A percentile compares a stretch with the other conserved stretches of the same genome.
Conservation (phyloP, 257 asterid genomes). For the Primulina tabacum region DNA sequence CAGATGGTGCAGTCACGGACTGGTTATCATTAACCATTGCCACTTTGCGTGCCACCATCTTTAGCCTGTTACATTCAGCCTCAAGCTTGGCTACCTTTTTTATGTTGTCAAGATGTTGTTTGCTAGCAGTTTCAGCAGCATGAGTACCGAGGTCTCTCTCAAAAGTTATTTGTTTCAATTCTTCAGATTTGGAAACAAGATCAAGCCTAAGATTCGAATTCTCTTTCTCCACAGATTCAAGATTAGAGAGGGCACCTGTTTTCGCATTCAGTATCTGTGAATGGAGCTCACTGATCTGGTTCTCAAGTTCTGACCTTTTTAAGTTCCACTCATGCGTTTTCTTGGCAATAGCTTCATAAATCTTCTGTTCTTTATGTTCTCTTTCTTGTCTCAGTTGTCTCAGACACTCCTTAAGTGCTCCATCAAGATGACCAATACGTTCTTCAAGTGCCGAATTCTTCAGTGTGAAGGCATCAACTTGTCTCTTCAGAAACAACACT, state of each 20-base stretch:
- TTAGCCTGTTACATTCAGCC: slow-evolving; percentile 73
- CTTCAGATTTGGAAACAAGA: slow-evolving; percentile 46
- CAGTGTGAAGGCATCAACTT: slow-evolving; percentile 51
- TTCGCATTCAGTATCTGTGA: slow-evolving; percentile 43
- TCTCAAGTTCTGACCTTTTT: slow-evolving; percentile 50
- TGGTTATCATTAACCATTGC: slow-evolving; percentile 31
- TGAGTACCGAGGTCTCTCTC: slow-evolving; percentile 61
- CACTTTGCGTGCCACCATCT: slow-evolving; percentile 44
- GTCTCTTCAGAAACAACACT: slow-evolving; percentile 57
- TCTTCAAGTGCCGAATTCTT: slow-evolving; percentile 67
- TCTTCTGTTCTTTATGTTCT: slow-evolving; percentile 70
- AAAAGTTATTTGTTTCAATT: slow-evolving; percentile 36
- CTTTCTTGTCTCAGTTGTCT: slow-evolving; percentile 81
- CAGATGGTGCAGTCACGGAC: slow-evolving; percentile 46
- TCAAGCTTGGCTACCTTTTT: slow-evolving; percentile 63
- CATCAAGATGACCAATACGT: slow-evolving; percentile 69
- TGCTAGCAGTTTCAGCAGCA: slow-evolving; percentile 82
- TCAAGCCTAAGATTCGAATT: slow-evolving; percentile 50
- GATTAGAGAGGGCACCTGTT: slow-evolving; percentile 43
- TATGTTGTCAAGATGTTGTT: slow-evolving; percentile 64
- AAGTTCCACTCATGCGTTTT: slow-evolving; percentile 52
- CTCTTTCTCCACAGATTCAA: slow-evolving; percentile 61
- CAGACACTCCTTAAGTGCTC: slow-evolving; percentile 88
- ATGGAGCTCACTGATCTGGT: slow-evolving; percentile 49
- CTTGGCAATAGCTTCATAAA: slow-evolving; percentile 39